These are phyloP conservation scores for Citrus medica DNA, from an alignment of 345 rosid genomes.

Conservation along the genomic window DNA sequence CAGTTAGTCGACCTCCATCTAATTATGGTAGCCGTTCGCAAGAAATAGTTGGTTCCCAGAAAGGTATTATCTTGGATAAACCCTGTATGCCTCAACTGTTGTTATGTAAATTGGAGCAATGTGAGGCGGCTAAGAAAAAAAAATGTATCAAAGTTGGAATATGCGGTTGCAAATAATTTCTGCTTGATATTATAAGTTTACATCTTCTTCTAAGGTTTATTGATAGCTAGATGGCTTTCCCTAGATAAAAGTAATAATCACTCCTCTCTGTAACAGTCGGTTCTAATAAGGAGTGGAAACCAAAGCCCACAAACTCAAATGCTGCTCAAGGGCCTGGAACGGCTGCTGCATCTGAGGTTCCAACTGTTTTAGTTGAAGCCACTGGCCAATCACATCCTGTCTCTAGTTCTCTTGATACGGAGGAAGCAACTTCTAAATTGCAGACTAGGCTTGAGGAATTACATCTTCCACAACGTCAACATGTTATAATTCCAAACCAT, in stretches of 20 bases:
- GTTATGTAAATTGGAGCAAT: background rate
- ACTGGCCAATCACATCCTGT: conserved; percentile 31
- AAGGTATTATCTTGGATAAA: conserved; percentile 42
- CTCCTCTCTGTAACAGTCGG: conserved; percentile 43
- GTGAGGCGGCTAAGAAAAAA: background rate
- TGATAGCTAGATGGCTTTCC: conserved; percentile 2
- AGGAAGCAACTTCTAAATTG: conserved; percentile 60
- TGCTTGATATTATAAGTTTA: conserved; percentile 4
- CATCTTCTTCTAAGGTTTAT: conserved; percentile 9
- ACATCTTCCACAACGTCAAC: conserved; percentile 72
- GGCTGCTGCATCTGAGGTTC: conserved; percentile 44
- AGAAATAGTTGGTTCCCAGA: conserved; percentile 56
- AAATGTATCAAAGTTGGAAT: background rate
- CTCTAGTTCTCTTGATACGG: conserved; percentile 41
- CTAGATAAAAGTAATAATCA: conserved; percentile 13
- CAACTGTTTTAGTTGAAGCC: conserved; percentile 42
- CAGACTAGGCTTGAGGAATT: conserved; percentile 71
- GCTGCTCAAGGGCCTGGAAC: conserved; percentile 48
- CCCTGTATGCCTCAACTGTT: background rate
- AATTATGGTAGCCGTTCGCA: conserved; percentile 69
- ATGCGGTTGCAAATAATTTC: background rate
- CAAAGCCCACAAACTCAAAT: conserved; percentile 58
- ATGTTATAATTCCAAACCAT: conserved; percentile 88
- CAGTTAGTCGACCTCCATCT: conserved; percentile 69
- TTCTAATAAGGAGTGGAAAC: conserved; percentile 85